Conservation (phyloP, 345 rosid species). For the Murraya paniculata region DNA sequence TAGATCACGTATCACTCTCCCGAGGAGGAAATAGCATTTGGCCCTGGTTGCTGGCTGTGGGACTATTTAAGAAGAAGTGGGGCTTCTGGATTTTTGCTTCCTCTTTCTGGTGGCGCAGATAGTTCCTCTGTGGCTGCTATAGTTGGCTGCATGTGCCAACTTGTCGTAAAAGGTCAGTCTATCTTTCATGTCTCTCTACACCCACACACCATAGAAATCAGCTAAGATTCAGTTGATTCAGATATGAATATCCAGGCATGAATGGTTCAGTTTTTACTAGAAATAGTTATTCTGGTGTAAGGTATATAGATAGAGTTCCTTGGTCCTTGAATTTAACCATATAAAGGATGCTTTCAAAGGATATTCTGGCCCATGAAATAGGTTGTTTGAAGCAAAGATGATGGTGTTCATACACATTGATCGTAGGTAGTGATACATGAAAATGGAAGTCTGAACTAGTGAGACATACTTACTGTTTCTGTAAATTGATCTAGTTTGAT, state of each 20-base stretch:
- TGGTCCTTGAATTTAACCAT: neutral
- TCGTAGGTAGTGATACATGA: too few species aligned
- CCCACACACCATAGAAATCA: neutral
- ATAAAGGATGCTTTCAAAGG: neutral
- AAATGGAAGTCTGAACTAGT: neutral
- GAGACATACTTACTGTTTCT: neutral
- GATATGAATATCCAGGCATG: neutral
- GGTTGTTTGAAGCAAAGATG: neutral
- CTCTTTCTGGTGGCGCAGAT: conserved; percentile 96
- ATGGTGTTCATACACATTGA: neutral
- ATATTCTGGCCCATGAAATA: neutral
- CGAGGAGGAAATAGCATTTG: conserved; percentile 94
- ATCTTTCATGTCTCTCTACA: neutral
- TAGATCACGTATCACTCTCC: conserved; percentile 80
- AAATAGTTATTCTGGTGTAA: neutral
- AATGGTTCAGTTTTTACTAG: neutral
- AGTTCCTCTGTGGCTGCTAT: conserved; percentile 98
- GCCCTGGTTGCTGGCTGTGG: conserved; percentile 99
- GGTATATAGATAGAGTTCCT: neutral
- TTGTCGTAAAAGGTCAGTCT: conserved; percentile 77
- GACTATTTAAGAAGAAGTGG: conserved; percentile 97
- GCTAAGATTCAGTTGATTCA: neutral
- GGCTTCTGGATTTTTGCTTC: conserved; percentile 96
- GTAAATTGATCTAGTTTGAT: neutral
- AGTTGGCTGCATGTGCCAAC: conserved; percentile 99